Base-by-base conservation (phyloP, 2,329 filamentous ascomycete genomes). In the Incumbomyces delicatus region DNA sequence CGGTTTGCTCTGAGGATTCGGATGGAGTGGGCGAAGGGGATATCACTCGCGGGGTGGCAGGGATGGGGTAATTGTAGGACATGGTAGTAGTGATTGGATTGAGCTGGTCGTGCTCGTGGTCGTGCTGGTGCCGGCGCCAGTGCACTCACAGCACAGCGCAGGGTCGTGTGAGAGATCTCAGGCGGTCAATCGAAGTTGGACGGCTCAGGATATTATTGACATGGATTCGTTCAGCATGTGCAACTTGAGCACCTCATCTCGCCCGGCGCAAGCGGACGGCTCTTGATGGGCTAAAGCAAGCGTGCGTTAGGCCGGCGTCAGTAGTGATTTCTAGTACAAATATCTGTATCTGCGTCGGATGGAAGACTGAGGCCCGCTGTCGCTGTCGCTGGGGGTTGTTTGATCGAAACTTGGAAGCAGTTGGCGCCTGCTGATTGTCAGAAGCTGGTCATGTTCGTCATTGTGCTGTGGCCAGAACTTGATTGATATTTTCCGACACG, bases 31-130 rank as follows among this genome's bases (percentile, higher is more conserved):
- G 88, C 46, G 87, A 92, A 34, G 89, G 88, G 11, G 87, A 94
- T 57, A 92, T 94, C 57, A 95, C 85, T 60, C 87, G 83, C 59
- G 88, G 88, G 47, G 84, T 92, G 48, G 77, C 76, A 48, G 89
- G 88, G 48, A 92, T 72, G 56, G 72, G 70, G 53, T 76, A 70
- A 58, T 70, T 68, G 40, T 62, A 61, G 17, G 70, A 67, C 63
- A 76, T 75, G 37, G 65, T 34, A 17, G 11, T 12, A 30, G 38
- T 18, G 18, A 7, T 13, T 42, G 14, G 20, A 27, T 27, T 27
- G 22, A 27, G 8, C 22, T 27, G 22, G 22, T 27, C 8, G 22
- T 27, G 22, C 22, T 27, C 5, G n/a, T n/a, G n/a, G n/a, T n/a
- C n/a, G n/a, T n/a, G n/a, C n/a, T n/a, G n/a, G n/a, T n/a, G n/a